Evolutionary conservation across 768 basidiomycete genomes (phyloP).

Genomic region (Kwoniella mangroviensis): DNA sequence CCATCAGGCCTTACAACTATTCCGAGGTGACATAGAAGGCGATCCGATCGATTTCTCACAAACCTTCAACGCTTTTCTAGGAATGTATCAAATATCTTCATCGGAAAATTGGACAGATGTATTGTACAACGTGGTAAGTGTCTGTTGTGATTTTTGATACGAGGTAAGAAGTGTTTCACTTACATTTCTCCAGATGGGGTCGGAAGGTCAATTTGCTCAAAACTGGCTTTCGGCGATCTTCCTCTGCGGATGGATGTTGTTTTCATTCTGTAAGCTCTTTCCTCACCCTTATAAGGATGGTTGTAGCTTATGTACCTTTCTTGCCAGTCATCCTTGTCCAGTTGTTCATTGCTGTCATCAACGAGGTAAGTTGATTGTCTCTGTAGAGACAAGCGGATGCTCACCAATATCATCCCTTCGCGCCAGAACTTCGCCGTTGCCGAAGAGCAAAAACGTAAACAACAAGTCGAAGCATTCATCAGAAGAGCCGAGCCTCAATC

Average conservation of each 20-base stretch:
- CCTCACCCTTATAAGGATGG: slow-evolving; percentile 2
- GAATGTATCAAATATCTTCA: slow-evolving; percentile 85
- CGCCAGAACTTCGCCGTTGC: slow-evolving; percentile 80
- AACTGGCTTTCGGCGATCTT: slow-evolving; percentile 73
- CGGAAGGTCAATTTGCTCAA: slow-evolving; percentile 72
- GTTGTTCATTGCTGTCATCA: slow-evolving; percentile 97
- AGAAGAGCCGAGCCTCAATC: slow-evolving; percentile 61
- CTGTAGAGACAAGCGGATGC: too few species aligned
- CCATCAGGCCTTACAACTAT: slow-evolving; percentile 68
- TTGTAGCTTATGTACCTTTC: slow-evolving; percentile 6
- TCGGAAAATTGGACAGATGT: slow-evolving; percentile 77
- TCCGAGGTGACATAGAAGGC: slow-evolving; percentile 75
- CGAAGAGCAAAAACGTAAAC: slow-evolving; percentile 82
- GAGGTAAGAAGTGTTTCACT: slow-evolving; percentile 57
- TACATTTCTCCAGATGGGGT: slow-evolving; percentile 65
- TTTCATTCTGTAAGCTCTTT: slow-evolving; percentile 83
- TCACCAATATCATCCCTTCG: too few species aligned
- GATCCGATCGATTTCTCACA: slow-evolving; percentile 74
- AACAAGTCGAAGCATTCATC: slow-evolving; percentile 71
- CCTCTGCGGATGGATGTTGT: slow-evolving; percentile 81
- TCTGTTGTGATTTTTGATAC: too few species aligned
- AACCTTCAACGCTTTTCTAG: slow-evolving; percentile 81
- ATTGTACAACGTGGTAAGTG: slow-evolving; percentile 35
- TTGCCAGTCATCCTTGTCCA: slow-evolving; percentile 80
- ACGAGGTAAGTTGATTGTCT: slow-evolving; percentile 66